Percentiles rank a stretch among this genome's conserved stretches.
These are phyloP conservation scores for Pouteria glomerata DNA, from an alignment of 148 eudicot genomes.

Conservation along the genomic window DNA sequence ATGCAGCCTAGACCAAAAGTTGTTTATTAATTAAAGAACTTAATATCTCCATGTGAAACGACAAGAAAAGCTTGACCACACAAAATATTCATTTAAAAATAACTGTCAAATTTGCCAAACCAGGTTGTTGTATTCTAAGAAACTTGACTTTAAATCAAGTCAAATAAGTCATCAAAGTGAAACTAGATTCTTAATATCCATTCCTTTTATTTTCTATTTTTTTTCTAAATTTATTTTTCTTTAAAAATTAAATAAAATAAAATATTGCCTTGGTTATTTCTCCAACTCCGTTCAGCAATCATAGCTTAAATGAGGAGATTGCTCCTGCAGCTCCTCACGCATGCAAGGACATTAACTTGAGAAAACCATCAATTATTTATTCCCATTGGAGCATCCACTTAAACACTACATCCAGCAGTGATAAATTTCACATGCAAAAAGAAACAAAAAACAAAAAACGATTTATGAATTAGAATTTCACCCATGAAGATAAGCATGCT, in stretches of 20 bases:
- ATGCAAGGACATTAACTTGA: background rate
- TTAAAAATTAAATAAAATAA: background rate
- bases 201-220: background rate
- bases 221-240: background rate
- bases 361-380: background rate
- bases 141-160: background rate
- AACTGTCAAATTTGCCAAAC: slow-evolving; percentile 3
- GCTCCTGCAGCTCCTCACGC: background rate
- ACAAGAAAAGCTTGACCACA: background rate
- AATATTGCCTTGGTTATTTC: background rate
- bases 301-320: background rate
- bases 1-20: slow-evolving; percentile 58
- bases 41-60: background rate
- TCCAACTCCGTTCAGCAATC: background rate
- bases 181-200: background rate
- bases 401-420: background rate
- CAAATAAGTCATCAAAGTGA: background rate
- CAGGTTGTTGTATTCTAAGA: background rate
- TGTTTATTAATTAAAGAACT: background rate
- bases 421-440: background rate
- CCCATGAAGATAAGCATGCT: too few species aligned
- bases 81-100: background rate
- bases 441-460: background rate
- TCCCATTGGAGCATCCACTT: background rate
- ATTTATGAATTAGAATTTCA: slow-evolving; percentile 1